These are phyloP conservation scores for Xerocomellus dryophilus DNA, from an alignment of 768 basidiomycete genomes.

Conservation along the genomic window DNA sequence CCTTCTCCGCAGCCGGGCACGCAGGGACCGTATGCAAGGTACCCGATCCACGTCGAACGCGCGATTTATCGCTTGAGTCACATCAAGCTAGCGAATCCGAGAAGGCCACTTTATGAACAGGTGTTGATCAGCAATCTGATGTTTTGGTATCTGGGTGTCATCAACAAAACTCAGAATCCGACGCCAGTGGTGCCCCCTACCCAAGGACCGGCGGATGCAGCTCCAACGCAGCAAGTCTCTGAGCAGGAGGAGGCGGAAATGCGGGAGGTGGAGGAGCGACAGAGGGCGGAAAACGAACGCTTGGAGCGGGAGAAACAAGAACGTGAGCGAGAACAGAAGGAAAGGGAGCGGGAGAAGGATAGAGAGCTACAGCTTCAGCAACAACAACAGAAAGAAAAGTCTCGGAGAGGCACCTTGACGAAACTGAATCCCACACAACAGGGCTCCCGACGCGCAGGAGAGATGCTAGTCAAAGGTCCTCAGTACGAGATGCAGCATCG, in stretches of 20 bases:
- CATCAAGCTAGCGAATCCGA: conserved; percentile 97
- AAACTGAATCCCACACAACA: conserved; percentile 53
- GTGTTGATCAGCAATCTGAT: conserved; percentile 90
- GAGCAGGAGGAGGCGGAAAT: conserved; percentile 37
- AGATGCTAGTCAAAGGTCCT: conserved; percentile 84
- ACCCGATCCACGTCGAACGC: conserved; percentile 97
- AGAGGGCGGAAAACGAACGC: conserved; percentile 39
- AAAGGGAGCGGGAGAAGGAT: conserved; percentile 20
- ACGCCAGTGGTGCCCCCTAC: conserved; percentile 36
- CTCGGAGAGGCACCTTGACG: conserved; percentile 57
- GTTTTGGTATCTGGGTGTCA: conserved; percentile 99
- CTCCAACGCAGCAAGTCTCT: conserved; percentile 29
- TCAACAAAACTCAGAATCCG: conserved; percentile 80
- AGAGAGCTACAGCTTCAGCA: conserved; percentile 33
- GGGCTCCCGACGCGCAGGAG: conserved; percentile 62
- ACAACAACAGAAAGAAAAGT: conserved; percentile 41
- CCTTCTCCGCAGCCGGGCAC: conserved; percentile 50
- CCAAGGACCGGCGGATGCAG: conserved; percentile 23
- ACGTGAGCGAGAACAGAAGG: conserved; percentile 48
- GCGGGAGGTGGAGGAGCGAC: conserved; percentile 40
- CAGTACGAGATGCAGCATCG: conserved; percentile 94
- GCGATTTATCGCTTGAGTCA: conserved; percentile 97
- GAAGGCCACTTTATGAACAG: conserved; percentile 95
- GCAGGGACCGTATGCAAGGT: conserved; percentile 60
- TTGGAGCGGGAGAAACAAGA: conserved; percentile 58